These are phyloP conservation scores for Exophiala mesophila DNA, from an alignment of 2,329 filamentous ascomycete genomes.

Conservation along the genomic window DNA sequence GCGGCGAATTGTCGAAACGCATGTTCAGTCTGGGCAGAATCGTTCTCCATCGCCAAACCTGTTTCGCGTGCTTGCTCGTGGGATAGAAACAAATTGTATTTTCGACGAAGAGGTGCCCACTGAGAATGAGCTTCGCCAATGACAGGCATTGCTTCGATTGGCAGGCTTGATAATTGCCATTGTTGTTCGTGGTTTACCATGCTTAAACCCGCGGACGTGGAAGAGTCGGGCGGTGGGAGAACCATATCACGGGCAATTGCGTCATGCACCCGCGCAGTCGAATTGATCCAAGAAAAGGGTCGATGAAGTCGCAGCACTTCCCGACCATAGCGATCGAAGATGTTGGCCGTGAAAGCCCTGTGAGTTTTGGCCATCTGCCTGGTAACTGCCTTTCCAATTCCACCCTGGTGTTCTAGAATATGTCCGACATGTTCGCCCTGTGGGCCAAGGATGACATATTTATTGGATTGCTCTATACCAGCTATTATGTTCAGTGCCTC, in stretches of 20 bases:
- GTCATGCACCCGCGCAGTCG: constrained; percentile 54
- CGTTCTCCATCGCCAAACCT: not conserved
- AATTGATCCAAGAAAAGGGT: constrained; percentile 61
- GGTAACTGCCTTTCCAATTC: constrained; percentile 51
- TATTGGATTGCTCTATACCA: constrained; percentile 63
- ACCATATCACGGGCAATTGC: constrained; percentile 36
- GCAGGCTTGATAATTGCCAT: constrained; percentile 50
- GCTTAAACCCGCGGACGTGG: constrained; percentile 31
- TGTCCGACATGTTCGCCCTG: constrained; percentile 60
- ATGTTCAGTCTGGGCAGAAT: not conserved
- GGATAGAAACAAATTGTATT: constrained; percentile 62
- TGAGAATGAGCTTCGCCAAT: constrained; percentile 61
- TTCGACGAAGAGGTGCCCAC: constrained; percentile 58
- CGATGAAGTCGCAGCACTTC: constrained; percentile 59
- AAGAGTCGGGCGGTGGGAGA: constrained; percentile 25
- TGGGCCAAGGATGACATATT: constrained; percentile 62
- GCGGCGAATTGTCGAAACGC: constrained; percentile 58
- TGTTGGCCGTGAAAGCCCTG: constrained; percentile 59
- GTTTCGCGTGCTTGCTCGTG: not conserved
- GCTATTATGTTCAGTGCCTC: constrained; percentile 63
- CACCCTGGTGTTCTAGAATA: constrained; percentile 59
- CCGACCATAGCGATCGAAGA: constrained; percentile 57
- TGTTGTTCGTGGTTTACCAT: constrained; percentile 33
- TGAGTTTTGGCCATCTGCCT: constrained; percentile 60
- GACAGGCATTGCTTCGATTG: constrained; percentile 55